phyloP scores from a whole-genome alignment of 192 early-diverging fungal genomes.

The Jimgerdemannia lactiflua region DNA sequence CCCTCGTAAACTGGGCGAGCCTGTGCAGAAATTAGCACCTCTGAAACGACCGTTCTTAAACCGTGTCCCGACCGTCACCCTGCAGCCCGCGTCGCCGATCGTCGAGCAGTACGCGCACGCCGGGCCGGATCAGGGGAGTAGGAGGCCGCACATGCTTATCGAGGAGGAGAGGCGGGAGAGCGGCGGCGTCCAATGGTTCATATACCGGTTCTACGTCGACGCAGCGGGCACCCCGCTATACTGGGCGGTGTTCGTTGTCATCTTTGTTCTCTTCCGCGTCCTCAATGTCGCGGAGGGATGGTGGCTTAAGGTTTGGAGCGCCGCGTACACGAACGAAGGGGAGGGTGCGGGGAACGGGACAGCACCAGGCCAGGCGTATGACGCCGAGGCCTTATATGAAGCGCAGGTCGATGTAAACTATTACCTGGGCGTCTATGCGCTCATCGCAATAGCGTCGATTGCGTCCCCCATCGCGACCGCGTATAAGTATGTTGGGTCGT shows the following conservation, averaged over 20 bases:
- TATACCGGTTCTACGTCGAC: constrained; percentile 74
- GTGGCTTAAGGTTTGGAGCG: constrained; percentile 52
- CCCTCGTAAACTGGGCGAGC: too few relatives aligned
- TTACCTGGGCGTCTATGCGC: constrained; percentile 56
- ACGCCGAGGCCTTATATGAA: neutral
- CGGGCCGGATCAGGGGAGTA: neutral
- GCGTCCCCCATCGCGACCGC: constrained; percentile 36
- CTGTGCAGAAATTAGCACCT: neutral
- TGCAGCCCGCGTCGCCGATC: neutral
- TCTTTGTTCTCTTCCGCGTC: constrained; percentile 35
- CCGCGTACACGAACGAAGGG: constrained; percentile 26
- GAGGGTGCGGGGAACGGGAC: neutral
- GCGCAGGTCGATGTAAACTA: constrained; percentile 28
- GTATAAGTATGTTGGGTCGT: constrained; percentile 43
- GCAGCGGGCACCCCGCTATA: constrained; percentile 56
- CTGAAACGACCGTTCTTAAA: neutral
- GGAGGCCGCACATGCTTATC: neutral
- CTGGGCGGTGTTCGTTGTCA: constrained; percentile 49
- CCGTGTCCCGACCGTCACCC: neutral
- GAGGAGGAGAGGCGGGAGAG: constrained; percentile 74
- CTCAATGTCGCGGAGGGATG: constrained; percentile 45
- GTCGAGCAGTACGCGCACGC: neutral
- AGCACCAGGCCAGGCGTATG: neutral
- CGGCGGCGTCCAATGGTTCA: constrained; percentile 67
- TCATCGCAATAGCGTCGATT: constrained; percentile 45